Conservation (phyloP, 768 basidiomycete genomes). For the Boletus bicolor region DNA sequence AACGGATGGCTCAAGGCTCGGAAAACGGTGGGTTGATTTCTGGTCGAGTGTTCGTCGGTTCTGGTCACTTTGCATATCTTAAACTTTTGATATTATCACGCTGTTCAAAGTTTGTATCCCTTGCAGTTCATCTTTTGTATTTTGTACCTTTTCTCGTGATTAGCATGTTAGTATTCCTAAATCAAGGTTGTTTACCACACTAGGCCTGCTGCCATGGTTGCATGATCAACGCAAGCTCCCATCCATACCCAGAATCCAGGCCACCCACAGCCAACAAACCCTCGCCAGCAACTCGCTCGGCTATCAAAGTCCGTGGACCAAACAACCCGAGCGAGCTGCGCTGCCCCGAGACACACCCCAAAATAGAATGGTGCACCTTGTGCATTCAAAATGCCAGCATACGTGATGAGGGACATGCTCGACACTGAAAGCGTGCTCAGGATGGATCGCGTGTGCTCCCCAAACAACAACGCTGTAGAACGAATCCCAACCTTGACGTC, state of each 20-base stretch:
- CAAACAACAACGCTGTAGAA: constrained; percentile 92
- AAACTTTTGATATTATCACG: neutral
- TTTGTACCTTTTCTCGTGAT: neutral
- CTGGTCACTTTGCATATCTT: neutral
- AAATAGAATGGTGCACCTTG: constrained; percentile 77
- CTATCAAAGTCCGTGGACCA: constrained; percentile 70
- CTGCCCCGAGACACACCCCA: constrained; percentile 63
- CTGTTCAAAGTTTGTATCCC: neutral
- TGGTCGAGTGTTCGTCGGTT: neutral
- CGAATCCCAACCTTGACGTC: constrained; percentile 86
- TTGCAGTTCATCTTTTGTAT: neutral
- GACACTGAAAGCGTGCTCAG: constrained; percentile 70
- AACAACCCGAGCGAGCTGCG: constrained; percentile 77
- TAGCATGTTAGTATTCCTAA: neutral
- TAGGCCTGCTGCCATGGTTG: constrained; percentile 14
- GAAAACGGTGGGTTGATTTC: constrained; percentile 20
- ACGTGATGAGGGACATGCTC: constrained; percentile 69
- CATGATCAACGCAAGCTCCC: constrained; percentile 74
- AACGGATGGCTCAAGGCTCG: constrained; percentile 75
- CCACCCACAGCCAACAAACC: constrained; percentile 87
- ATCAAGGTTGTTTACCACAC: neutral
- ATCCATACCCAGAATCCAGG: constrained; percentile 85
- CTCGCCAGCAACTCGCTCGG: constrained; percentile 82
- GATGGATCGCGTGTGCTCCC: constrained; percentile 68
- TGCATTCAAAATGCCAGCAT: constrained; percentile 76